Evolutionary conservation across 371 early-diverging fungal genomes (phyloP).

Genomic region (Saksenaea oblongispora): DNA sequence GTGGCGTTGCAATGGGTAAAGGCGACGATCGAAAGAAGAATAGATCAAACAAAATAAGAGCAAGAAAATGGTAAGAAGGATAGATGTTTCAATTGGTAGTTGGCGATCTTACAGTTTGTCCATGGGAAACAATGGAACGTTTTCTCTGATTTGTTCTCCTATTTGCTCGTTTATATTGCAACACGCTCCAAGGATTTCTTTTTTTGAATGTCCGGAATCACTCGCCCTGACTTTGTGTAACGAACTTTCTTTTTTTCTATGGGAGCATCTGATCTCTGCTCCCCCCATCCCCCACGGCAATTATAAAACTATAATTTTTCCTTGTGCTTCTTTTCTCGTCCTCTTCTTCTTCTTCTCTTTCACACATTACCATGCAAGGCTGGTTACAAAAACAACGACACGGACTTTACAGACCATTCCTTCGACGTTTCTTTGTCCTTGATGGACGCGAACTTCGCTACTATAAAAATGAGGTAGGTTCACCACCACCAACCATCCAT

Average conservation of each 20-base stretch:
- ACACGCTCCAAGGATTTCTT: constrained; percentile 1
- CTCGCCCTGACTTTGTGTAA: constrained; percentile 2
- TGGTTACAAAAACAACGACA: constrained; percentile 47
- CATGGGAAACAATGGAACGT: not conserved
- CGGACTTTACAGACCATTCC: constrained; percentile 31
- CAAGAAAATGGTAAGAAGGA: not conserved
- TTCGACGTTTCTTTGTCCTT: constrained; percentile 24
- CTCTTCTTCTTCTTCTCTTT: not conserved
- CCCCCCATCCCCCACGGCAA: not conserved
- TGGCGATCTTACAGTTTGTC: not conserved
- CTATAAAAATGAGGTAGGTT: constrained; percentile 21
- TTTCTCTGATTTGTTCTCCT: not conserved
- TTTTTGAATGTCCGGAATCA: constrained; percentile 4
- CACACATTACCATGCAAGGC: constrained; percentile 23
- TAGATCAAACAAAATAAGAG: not conserved
- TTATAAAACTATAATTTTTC: no score
- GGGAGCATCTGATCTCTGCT: not conserved
- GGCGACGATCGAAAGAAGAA: not conserved
- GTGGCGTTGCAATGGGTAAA: no score
- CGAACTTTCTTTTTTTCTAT: not conserved
- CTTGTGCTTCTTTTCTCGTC: no score
- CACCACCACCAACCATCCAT: not conserved
- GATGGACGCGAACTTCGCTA: constrained; percentile 23
- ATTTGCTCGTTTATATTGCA: not conserved
- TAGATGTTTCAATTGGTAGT: not conserved